These are phyloP conservation scores for Diaporthe sp. DNA, from an alignment of 2,329 filamentous ascomycete species.

Conservation along the genomic window DNA sequence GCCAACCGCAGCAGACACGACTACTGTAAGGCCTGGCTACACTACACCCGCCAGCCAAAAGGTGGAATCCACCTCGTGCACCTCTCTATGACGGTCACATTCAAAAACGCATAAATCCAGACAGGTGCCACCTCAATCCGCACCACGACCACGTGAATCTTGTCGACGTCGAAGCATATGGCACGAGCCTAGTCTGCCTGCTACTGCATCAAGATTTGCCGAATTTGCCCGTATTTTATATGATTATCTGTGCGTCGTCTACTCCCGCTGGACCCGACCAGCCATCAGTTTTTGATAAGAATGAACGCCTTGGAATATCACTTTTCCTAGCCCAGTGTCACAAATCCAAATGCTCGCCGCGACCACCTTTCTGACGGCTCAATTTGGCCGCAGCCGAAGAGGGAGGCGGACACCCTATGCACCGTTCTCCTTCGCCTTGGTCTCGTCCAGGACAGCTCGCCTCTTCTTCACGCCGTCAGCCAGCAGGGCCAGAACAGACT, in stretches of 20 bases:
- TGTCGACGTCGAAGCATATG: not conserved
- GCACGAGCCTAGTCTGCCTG: not conserved
- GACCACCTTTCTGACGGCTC: not conserved
- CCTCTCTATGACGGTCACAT: slow-evolving; percentile 36
- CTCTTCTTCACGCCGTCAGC: slow-evolving; percentile 85
- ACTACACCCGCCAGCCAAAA: not conserved
- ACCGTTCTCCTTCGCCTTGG: slow-evolving; percentile 44
- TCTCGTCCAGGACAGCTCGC: slow-evolving; percentile 61
- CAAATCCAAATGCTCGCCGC: not conserved
- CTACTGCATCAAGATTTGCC: not conserved
- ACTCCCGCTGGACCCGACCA: not conserved
- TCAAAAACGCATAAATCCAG: not conserved
- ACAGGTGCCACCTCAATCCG: not conserved
- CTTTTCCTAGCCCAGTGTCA: not conserved
- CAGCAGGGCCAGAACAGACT: slow-evolving; percentile 80
- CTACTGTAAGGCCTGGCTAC: slow-evolving; percentile 9
- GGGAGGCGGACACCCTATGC: slow-evolving; percentile 38
- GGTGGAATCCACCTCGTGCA: not conserved
- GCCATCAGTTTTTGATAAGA: not conserved
- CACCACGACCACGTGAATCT: not conserved
- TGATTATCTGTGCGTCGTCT: not conserved
- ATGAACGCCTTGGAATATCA: slow-evolving; percentile 27
- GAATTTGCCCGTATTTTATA: not conserved
- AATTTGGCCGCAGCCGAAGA: slow-evolving; percentile 35
- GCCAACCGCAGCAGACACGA: slow-evolving; percentile 21